Conservation (phyloP, 2,329 filamentous ascomycete genomes). For the Fusarium albosuccineum region DNA sequence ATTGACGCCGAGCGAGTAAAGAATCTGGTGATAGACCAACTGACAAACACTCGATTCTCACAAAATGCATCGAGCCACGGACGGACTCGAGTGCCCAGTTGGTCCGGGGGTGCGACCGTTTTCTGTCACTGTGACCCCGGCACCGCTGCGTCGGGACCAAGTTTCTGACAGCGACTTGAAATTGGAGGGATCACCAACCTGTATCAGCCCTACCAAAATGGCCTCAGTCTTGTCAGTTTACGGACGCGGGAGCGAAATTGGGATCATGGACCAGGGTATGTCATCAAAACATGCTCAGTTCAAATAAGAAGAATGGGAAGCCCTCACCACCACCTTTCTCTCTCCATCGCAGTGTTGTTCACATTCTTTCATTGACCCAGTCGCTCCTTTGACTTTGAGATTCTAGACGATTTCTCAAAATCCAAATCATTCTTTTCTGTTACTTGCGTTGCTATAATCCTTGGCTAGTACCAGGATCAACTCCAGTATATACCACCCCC, state of each 20-base stretch:
- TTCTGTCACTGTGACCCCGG: conserved; percentile 22
- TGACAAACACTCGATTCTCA: conserved; percentile 22
- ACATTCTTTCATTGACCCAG: not conserved
- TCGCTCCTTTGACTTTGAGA: conserved; percentile 16
- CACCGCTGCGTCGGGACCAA: not conserved
- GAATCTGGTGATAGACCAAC: conserved; percentile 3
- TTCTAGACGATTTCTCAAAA: conserved; percentile 37
- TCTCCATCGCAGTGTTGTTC: too few species aligned
- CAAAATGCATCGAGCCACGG: conserved; percentile 36
- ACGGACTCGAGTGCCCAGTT: conserved; percentile 22
- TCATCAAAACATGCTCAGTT: not conserved
- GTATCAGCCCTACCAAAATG: conserved; percentile 47
- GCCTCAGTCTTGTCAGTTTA: conserved; percentile 32
- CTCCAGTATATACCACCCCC: not conserved
- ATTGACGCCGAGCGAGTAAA: not conserved
- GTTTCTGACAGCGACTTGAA: conserved; percentile 26
- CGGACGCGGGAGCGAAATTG: conserved; percentile 31
- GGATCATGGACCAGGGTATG: conserved; percentile 12
- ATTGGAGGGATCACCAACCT: conserved; percentile 42
- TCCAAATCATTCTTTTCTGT: conserved; percentile 27
- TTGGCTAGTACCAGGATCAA: conserved; percentile 39
- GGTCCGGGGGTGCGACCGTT: conserved; percentile 21
- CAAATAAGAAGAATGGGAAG: conserved; percentile 11
- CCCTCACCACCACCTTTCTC: too few species aligned
- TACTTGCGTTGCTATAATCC: conserved; percentile 9